A percentile compares a stretch with the other conserved stretches of the same genome.
phyloP scores from a whole-genome alignment of 2,329 filamentous ascomycete species.

The Canariomyces notabilis region DNA sequence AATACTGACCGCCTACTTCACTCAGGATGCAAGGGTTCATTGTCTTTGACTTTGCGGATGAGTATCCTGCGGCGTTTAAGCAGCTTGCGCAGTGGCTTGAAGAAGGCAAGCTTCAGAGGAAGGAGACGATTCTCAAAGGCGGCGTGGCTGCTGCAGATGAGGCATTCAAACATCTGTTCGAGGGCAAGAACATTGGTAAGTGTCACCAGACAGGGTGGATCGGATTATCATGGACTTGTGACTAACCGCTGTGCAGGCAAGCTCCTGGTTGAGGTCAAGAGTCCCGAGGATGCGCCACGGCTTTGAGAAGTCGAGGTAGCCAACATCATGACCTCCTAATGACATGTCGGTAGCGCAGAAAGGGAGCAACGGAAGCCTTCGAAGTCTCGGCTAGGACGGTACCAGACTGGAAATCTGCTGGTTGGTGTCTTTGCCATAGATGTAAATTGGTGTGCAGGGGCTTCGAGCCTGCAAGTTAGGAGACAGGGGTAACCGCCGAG shows the following conservation, averaged over 20 bases:
- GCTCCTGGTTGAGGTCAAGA: slow-evolving; percentile 26
- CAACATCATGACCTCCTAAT: too few species aligned
- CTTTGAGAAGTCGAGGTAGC: slow-evolving; percentile 6
- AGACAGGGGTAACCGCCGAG: too few species aligned
- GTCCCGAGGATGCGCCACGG: slow-evolving; percentile 14
- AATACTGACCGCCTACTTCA: slow-evolving; percentile 9
- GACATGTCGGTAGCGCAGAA: too few species aligned
- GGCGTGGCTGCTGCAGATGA: slow-evolving; percentile 60
- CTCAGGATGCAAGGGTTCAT: slow-evolving; percentile 63
- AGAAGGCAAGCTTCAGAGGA: slow-evolving; percentile 66
- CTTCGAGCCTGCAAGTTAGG: too few species aligned
- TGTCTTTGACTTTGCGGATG: slow-evolving; percentile 59
- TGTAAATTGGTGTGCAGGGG: too few species aligned
- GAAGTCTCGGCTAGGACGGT: too few species aligned
- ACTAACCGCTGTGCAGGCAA: slow-evolving; percentile 19
- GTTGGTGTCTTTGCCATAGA: too few species aligned
- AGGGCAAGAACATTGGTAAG: slow-evolving; percentile 62
- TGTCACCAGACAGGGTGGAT: not conserved
- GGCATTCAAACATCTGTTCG: slow-evolving; percentile 59
- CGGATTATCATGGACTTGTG: not conserved
- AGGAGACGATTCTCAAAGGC: slow-evolving; percentile 67
- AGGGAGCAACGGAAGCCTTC: too few species aligned
- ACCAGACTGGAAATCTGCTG: not conserved
- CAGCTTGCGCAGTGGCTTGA: slow-evolving; percentile 63
- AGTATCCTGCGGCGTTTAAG: slow-evolving; percentile 53